Percentiles rank a stretch among this genome's conserved stretches.
Conservation (phyloP, 345 rosid species). For the Melaleuca quinquenervia region DNA sequence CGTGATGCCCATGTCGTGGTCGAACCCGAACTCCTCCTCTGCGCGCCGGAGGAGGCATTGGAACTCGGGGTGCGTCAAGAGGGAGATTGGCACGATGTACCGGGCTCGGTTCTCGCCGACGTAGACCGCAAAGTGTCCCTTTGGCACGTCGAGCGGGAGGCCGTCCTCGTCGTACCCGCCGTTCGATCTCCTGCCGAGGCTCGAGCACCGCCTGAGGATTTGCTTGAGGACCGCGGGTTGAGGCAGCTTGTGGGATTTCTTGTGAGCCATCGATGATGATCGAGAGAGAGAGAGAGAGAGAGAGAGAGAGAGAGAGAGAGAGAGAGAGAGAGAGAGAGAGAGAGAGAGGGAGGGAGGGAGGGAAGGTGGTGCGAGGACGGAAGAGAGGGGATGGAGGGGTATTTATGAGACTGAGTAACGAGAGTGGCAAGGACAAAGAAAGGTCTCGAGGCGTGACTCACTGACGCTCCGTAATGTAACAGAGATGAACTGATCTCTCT, state of each 20-base stretch:
- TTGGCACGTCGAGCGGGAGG: conserved; percentile 71
- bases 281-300: background rate
- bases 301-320: background rate
- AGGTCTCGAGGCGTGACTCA: background rate
- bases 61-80: conserved; percentile 69
- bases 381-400: background rate
- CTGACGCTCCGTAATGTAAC: background rate
- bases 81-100: conserved; percentile 78
- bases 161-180: conserved; percentile 6
- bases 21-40: conserved; percentile 94
- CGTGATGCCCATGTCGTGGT: conserved; percentile 85
- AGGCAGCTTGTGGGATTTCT: conserved; percentile 21
- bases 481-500: background rate
- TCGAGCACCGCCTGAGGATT: conserved; percentile 34
- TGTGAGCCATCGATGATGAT: conserved; percentile 13
- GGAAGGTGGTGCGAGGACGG: background rate
- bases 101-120: conserved; percentile 76
- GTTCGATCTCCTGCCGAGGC: conserved; percentile 24
- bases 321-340: background rate
- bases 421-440: background rate
- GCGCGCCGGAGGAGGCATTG: conserved; percentile 67
- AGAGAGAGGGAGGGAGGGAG: background rate
- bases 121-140: conserved; percentile 89
- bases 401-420: background rate
- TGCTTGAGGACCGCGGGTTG: conserved; percentile 32